These are phyloP conservation scores for Lepidium africanum DNA, from an alignment of 345 rosid species.

Conservation along the genomic window DNA sequence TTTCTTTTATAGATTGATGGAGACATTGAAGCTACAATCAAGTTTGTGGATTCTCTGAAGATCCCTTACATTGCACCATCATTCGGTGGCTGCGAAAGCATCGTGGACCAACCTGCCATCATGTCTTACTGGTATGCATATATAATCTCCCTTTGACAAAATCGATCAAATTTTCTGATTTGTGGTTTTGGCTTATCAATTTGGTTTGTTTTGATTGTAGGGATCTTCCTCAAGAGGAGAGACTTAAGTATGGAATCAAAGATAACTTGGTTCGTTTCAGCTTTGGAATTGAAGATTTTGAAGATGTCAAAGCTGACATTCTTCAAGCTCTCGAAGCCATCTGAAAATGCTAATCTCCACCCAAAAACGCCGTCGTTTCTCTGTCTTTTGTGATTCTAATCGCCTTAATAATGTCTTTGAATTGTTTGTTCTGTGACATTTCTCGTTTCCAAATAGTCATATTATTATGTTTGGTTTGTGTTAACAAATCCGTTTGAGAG, in stretches of 20 bases:
- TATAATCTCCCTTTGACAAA: not conserved
- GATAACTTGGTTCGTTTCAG: slow-evolving; percentile 94
- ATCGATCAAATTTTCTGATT: not conserved
- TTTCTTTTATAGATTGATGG: slow-evolving; percentile 56
- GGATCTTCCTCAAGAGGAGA: slow-evolving; percentile 77
- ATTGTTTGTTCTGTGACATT: slow-evolving; percentile 8
- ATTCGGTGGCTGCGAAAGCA: slow-evolving; percentile 96
- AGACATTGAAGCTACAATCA: slow-evolving; percentile 58
- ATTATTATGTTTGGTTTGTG: not conserved
- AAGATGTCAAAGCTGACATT: slow-evolving; percentile 81
- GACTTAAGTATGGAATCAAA: slow-evolving; percentile 70
- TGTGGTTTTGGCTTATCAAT: not conserved
- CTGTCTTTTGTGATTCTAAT: not conserved
- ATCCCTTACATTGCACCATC: slow-evolving; percentile 99
- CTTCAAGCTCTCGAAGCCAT: slow-evolving; percentile 79
- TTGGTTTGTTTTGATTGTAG: slow-evolving; percentile 26
- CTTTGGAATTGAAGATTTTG: slow-evolving; percentile 89
- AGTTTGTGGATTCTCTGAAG: slow-evolving; percentile 78
- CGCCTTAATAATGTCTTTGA: slow-evolving; percentile 8
- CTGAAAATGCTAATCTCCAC: slow-evolving; percentile 10
- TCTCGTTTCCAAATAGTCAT: slow-evolving; percentile 8
- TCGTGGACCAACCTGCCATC: slow-evolving; percentile 96
- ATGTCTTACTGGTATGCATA: slow-evolving; percentile 92
- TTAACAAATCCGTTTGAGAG: not conserved
- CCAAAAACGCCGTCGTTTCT: not conserved